These are phyloP conservation scores for Alternaria solani DNA, from an alignment of 2,329 filamentous ascomycete genomes.

Conservation along the genomic window DNA sequence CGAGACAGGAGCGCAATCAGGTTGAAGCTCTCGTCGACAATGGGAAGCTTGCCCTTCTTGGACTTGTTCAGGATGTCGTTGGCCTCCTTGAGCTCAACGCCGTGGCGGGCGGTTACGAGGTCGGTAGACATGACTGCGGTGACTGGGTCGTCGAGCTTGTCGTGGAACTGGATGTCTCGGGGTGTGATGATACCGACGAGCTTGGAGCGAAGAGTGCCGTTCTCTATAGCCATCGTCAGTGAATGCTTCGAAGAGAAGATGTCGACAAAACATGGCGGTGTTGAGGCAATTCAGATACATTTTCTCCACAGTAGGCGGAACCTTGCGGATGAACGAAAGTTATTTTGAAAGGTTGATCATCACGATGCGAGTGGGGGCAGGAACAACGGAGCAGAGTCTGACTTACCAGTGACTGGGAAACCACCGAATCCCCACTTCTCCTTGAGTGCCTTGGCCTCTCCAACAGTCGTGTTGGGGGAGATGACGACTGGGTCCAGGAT, in stretches of 20 bases:
- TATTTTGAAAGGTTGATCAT: constrained; percentile 80
- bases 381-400: constrained; percentile 24
- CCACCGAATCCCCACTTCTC: constrained; percentile 99
- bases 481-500: constrained; percentile 96
- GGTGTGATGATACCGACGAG: constrained; percentile 97
- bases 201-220: constrained; percentile 91
- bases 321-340: constrained; percentile 99
- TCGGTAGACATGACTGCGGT: constrained; percentile 95
- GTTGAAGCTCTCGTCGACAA: constrained; percentile 83
- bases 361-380: constrained; percentile 59
- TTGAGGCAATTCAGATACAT: constrained; percentile 58
- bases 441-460: constrained; percentile 89
- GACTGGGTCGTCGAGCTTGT: constrained; percentile 74
- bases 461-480: constrained; percentile 84
- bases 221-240: constrained; percentile 67
- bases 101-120: constrained; percentile 84
- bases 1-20: constrained; percentile 62
- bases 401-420: constrained; percentile 96
- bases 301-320: constrained; percentile 83
- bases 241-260: constrained; percentile 8
- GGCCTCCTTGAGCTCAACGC: constrained; percentile 84
- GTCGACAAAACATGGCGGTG: constrained; percentile 7
- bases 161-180: constrained; percentile 97
- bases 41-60: constrained; percentile 98
- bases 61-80: constrained; percentile 93